Conservation (phyloP, 176 grass and related monocot genomes). For the Rhynchospora breviuscula region DNA sequence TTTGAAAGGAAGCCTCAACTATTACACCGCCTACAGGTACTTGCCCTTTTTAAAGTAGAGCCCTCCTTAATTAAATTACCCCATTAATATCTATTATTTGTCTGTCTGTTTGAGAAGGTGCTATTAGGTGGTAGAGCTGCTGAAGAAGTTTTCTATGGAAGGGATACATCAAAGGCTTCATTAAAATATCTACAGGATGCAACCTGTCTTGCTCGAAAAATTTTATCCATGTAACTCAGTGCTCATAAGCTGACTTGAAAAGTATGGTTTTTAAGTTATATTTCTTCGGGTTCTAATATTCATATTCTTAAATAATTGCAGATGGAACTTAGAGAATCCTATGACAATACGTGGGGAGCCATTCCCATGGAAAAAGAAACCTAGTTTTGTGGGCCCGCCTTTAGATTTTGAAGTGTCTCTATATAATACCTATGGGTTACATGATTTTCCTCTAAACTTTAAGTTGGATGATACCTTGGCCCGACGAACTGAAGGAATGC, state of each 20-base stretch:
- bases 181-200: slow-evolving; percentile 37
- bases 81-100: background rate
- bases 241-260: no score
- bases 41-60: no score
- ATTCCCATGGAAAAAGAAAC: slow-evolving; percentile 30
- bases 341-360: slow-evolving; percentile 32
- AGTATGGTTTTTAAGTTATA: no score
- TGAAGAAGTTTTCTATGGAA: slow-evolving; percentile 37
- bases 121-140: slow-evolving; percentile 32
- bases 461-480: no score
- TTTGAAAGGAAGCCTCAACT: no score
- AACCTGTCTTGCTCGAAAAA: slow-evolving; percentile 39
- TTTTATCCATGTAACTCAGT: background rate
- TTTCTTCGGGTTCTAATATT: background rate
- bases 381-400: slow-evolving; percentile 21
- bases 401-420: slow-evolving; percentile 32
- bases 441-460: no score
- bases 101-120: slow-evolving; percentile 13
- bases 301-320: background rate
- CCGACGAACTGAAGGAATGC: no score
- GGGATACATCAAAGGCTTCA: slow-evolving; percentile 34
- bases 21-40: no score
- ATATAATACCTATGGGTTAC: background rate
- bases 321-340: slow-evolving; percentile 39
- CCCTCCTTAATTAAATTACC: no score